Evolutionary conservation across 345 rosid species (phyloP).

Genomic region (Rubroshorea leprosula): DNA sequence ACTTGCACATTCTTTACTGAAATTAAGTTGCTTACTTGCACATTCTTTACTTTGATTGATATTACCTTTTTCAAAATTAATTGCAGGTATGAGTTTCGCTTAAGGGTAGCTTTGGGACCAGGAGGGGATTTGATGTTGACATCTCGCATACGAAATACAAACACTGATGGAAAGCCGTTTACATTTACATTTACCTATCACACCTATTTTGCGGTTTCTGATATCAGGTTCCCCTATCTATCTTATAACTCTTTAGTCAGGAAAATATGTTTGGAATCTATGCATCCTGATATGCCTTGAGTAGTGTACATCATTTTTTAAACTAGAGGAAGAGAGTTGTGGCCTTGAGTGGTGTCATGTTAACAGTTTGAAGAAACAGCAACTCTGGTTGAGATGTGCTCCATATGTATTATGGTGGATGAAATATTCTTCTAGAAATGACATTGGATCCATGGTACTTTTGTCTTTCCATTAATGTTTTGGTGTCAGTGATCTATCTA

Average conservation of each 20-base stretch:
- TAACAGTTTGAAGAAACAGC: neutral
- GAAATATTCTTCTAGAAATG: too few species aligned
- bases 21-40: neutral
- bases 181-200: constrained; percentile 81
- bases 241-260: neutral
- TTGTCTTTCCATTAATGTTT: too few species aligned
- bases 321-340: neutral
- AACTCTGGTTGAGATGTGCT: too few species aligned
- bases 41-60: neutral
- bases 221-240: constrained; percentile 56
- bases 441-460: too few species aligned
- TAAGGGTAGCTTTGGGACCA: constrained; percentile 52
- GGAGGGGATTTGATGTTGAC: constrained; percentile 64
- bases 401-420: too few species aligned
- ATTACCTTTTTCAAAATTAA: neutral
- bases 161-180: constrained; percentile 56
- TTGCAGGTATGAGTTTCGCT: constrained; percentile 73
- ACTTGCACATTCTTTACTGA: neutral
- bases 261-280: neutral
- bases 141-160: constrained; percentile 71
- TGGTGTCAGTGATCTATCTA: too few species aligned
- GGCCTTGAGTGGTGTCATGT: neutral
- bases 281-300: neutral
- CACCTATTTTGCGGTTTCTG: constrained; percentile 76
- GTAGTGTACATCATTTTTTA: neutral